These are phyloP conservation scores for Stephanodiscus minutulus DNA, from an alignment of 108 stramenopile genomes.

Conservation along the genomic window DNA sequence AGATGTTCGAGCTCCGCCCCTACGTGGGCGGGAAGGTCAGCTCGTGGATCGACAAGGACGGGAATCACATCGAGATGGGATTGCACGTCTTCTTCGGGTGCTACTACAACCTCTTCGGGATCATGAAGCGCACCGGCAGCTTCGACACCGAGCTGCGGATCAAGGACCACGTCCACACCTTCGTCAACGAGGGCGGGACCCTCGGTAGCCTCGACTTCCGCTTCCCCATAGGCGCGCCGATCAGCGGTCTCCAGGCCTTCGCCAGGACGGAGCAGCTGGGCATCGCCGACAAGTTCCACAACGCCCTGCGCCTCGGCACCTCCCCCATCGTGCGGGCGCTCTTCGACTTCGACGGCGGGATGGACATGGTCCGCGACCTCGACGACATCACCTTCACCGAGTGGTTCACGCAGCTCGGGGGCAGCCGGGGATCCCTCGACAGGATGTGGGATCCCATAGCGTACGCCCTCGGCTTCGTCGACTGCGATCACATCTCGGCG, in stretches of 20 bases:
- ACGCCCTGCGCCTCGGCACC: slow-evolving; percentile 89
- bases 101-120: slow-evolving; percentile 98
- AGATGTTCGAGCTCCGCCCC: slow-evolving; percentile 92
- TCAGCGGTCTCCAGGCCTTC: slow-evolving; percentile 92
- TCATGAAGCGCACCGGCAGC: slow-evolving; percentile 93
- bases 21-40: slow-evolving; percentile 94
- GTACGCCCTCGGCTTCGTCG: slow-evolving; percentile 95
- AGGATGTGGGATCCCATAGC: slow-evolving; percentile 98
- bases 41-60: slow-evolving; percentile 95
- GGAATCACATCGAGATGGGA: slow-evolving; percentile 98
- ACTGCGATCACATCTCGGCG: slow-evolving; percentile 95
- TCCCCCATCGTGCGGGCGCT: slow-evolving; percentile 94
- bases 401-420: slow-evolving; percentile 93
- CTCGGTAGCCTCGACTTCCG: slow-evolving; percentile 90
- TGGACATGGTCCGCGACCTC: slow-evolving; percentile 95
- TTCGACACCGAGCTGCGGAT: slow-evolving; percentile 89
- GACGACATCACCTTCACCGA: slow-evolving; percentile 97
- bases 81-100: slow-evolving; percentile 98
- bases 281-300: slow-evolving; percentile 88
- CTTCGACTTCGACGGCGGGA: slow-evolving; percentile 94
- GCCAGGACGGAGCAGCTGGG: slow-evolving; percentile 89
- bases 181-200: slow-evolving; percentile 91
- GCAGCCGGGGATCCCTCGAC: slow-evolving; percentile 86
- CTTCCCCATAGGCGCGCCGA: slow-evolving; percentile 95
- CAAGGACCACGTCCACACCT: slow-evolving; percentile 94